A percentile compares a stretch with the other conserved stretches of the same genome.
phyloP scores from a whole-genome alignment of 2,329 filamentous ascomycete genomes.

The Aspergillus fumigatiaffinis region DNA sequence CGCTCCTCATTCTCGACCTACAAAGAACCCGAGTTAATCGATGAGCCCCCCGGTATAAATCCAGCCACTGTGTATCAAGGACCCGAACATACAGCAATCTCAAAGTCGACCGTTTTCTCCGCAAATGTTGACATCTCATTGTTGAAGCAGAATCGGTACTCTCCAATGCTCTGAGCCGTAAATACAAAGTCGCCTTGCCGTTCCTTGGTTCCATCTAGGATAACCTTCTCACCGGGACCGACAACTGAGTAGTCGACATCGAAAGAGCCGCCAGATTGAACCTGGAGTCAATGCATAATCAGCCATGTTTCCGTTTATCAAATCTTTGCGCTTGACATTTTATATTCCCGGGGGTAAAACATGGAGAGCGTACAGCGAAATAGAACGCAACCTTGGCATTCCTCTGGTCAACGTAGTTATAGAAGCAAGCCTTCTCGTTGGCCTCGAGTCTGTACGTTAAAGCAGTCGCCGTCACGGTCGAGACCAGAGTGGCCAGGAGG shows the following conservation, averaged over 20 bases:
- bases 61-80: neutral
- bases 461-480: conserved; percentile 76
- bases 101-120: conserved; percentile 97
- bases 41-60: neutral
- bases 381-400: conserved; percentile 95
- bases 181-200: conserved; percentile 98
- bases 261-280: conserved; percentile 97
- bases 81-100: conserved; percentile 70
- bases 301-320: neutral
- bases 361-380: conserved; percentile 73
- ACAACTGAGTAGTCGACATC: conserved; percentile 91
- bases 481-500: conserved; percentile 67
- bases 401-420: conserved; percentile 69
- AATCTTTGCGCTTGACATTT: neutral
- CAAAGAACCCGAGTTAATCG: neutral
- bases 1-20: conserved; percentile 89
- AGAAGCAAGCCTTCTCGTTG: conserved; percentile 97
- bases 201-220: conserved; percentile 84
- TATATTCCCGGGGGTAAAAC: neutral
- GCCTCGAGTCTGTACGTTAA: conserved; percentile 88
- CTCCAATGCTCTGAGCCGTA: conserved; percentile 79
- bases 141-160: conserved; percentile 97
- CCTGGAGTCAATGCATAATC: conserved; percentile 49
- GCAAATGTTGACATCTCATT: conserved; percentile 98
- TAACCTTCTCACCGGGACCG: conserved; percentile 73